phyloP scores from a whole-genome alignment of 306 rosid species.

The Notholithocarpus densiflorus region DNA sequence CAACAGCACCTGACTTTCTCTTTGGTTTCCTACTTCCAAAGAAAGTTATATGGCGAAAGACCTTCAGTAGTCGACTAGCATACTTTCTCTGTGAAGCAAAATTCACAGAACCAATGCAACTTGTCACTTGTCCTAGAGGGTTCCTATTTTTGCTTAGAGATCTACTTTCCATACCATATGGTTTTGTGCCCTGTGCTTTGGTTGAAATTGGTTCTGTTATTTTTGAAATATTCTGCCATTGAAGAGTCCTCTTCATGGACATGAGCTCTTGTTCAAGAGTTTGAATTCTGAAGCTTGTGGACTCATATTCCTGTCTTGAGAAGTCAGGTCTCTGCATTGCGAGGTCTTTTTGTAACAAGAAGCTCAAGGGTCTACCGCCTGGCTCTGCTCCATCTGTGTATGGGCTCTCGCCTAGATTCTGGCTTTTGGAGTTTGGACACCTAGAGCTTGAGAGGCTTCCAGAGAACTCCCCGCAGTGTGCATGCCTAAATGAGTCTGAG shows the following conservation, averaged over 20 bases:
- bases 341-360: slow-evolving; percentile 51
- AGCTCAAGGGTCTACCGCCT: slow-evolving; percentile 53
- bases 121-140: slow-evolving; percentile 50
- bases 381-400: slow-evolving; percentile 54
- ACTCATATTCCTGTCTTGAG: slow-evolving; percentile 60
- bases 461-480: slow-evolving; percentile 56
- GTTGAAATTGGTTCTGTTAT: slow-evolving; percentile 38
- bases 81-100: slow-evolving; percentile 64
- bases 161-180: slow-evolving; percentile 44
- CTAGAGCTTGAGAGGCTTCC: slow-evolving; percentile 65
- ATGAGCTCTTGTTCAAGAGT: slow-evolving; percentile 72
- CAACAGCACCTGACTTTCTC: slow-evolving; percentile 43
- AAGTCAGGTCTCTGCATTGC: slow-evolving; percentile 45
- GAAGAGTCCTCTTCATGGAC: slow-evolving; percentile 65
- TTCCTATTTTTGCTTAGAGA: slow-evolving; percentile 53
- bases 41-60: slow-evolving; percentile 50
- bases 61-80: slow-evolving; percentile 54
- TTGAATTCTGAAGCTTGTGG: slow-evolving; percentile 85
- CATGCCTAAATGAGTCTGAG: slow-evolving; percentile 69
- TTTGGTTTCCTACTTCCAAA: slow-evolving; percentile 59
- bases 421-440: slow-evolving; percentile 57
- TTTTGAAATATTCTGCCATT: slow-evolving; percentile 48
- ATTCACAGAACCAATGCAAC: slow-evolving; percentile 71
- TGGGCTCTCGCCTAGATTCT: slow-evolving; percentile 56
- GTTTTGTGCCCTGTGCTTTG: slow-evolving; percentile 35